Evolutionary conservation across 257 asterid genomes (phyloP).

Genomic region (Euphrasia confusa): DNA sequence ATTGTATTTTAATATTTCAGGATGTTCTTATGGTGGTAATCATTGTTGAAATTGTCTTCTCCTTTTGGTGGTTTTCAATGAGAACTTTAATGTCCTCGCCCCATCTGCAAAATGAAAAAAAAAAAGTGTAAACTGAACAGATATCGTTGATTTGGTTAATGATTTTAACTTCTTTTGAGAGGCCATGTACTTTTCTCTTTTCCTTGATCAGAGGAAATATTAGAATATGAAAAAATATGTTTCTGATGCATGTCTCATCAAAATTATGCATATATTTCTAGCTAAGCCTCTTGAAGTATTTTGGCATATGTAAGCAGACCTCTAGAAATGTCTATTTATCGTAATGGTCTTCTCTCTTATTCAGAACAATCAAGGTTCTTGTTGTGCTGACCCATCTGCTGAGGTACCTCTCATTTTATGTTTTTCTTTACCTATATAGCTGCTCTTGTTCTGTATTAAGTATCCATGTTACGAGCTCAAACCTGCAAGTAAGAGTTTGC

Average conservation of each 20-base stretch:
- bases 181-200: background rate
- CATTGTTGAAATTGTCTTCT: background rate
- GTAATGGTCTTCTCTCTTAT: slow-evolving; percentile 25
- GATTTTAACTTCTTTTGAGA: background rate
- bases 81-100: background rate
- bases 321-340: slow-evolving; percentile 15
- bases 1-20: slow-evolving; percentile 18
- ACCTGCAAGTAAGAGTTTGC: background rate
- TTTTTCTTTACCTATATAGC: background rate
- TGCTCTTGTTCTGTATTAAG: background rate
- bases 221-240: slow-evolving; percentile 3
- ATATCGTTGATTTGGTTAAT: background rate
- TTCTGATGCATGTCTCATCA: background rate
- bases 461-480: background rate
- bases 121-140: no score
- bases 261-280: slow-evolving; percentile 9
- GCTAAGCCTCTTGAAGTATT: slow-evolving; percentile 7
- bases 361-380: slow-evolving; percentile 57
- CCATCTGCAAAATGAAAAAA: background rate
- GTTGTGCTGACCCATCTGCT: slow-evolving; percentile 74
- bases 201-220: background rate
- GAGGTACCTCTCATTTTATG: slow-evolving; percentile 41
- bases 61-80: slow-evolving; percentile 14
- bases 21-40: slow-evolving; percentile 8
- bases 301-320: slow-evolving; percentile 3